phyloP scores from a whole-genome alignment of 306 rosid genomes.

The Urtica urens region DNA sequence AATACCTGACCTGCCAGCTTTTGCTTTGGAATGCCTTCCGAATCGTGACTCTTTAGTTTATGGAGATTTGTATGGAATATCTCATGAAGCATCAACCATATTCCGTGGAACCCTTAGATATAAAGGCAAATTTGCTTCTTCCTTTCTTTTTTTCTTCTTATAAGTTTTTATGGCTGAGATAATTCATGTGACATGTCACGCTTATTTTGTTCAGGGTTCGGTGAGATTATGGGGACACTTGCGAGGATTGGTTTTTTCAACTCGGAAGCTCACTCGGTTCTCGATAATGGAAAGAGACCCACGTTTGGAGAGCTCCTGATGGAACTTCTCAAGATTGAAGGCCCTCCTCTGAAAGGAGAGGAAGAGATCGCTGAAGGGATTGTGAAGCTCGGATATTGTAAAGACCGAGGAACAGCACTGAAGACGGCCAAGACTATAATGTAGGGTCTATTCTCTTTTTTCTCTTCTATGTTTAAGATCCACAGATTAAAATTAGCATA shows the following conservation, averaged over 20 bases:
- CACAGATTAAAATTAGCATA: too few relatives aligned
- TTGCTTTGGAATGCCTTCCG: constrained; percentile 83
- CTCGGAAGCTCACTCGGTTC: constrained; percentile 43
- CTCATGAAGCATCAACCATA: constrained; percentile 67
- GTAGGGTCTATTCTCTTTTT: constrained; percentile 23
- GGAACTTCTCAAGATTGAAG: constrained; percentile 43
- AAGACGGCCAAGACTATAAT: constrained; percentile 75
- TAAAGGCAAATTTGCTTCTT: constrained; percentile 48
- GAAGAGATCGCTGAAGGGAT: constrained; percentile 41
- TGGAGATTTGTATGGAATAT: constrained; percentile 73
- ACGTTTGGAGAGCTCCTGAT: constrained; percentile 50
- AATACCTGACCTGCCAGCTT: constrained; percentile 77
- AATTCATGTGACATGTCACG: background rate
- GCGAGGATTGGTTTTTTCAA: constrained; percentile 68
- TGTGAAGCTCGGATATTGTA: constrained; percentile 47
- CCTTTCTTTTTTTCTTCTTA: constrained; percentile 3
- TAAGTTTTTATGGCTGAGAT: constrained; percentile 7
- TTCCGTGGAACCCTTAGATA: constrained; percentile 96
- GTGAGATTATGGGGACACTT: constrained; percentile 76
- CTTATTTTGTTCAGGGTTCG: constrained; percentile 37
- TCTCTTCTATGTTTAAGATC: too few relatives aligned
- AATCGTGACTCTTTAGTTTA: constrained; percentile 74
- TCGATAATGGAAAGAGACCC: constrained; percentile 39
- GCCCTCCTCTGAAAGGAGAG: constrained; percentile 36
- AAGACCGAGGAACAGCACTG: constrained; percentile 44